Evolutionary conservation across 306 rosid species (phyloP).

Genomic region (Aeschynomene evenia): DNA sequence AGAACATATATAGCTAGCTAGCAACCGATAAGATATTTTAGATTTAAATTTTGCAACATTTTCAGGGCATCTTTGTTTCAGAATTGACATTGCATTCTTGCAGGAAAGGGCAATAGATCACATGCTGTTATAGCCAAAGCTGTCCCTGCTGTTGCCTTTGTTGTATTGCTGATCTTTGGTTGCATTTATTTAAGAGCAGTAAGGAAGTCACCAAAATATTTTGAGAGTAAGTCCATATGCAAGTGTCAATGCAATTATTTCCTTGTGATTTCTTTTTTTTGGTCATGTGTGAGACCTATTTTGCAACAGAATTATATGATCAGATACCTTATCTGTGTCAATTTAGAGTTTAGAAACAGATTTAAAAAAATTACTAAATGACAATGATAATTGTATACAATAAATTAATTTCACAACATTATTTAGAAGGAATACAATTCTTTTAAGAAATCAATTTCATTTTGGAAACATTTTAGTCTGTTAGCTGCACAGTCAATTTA

Average conservation of each 20-base stretch:
- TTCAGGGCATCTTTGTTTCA: neutral
- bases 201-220: conserved; percentile 9
- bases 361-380: too few relatives aligned
- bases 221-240: conserved; percentile 22
- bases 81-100: neutral
- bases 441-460: neutral
- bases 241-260: neutral
- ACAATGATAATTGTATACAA: too few relatives aligned
- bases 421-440: neutral
- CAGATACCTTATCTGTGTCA: neutral
- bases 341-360: too few relatives aligned
- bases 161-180: conserved; percentile 20
- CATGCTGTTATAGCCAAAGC: neutral
- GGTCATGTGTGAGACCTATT: neutral
- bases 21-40: too few relatives aligned
- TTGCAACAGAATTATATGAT: neutral
- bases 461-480: neutral
- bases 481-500: neutral
- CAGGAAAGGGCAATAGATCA: conserved; percentile 30
- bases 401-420: too few relatives aligned
- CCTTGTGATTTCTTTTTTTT: neutral
- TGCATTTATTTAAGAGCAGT: conserved; percentile 26
- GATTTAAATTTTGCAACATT: neutral
- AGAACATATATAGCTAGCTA: neutral
- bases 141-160: conserved; percentile 28